phyloP scores from a whole-genome alignment of 202 grass and related monocot genomes.

The Hordeum pubiflorum region DNA sequence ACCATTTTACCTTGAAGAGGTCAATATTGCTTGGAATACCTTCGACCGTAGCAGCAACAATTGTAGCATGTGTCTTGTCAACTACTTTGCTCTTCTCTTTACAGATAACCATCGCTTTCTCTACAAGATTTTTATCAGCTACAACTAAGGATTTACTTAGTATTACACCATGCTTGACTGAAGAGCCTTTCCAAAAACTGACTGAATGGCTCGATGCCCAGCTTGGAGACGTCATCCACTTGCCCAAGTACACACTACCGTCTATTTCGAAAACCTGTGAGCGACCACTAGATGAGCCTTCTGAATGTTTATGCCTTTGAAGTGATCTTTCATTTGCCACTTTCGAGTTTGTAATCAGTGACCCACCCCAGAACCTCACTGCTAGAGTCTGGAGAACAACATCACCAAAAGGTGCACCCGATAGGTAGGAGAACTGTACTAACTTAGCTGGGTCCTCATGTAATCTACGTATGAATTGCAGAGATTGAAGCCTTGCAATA shows the following conservation, averaged over 20 bases:
- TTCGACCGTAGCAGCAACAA: slow-evolving; percentile 92
- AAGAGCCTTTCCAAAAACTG: slow-evolving; percentile 77
- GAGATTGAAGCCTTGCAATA: slow-evolving; percentile 84
- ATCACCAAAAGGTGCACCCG: slow-evolving; percentile 61
- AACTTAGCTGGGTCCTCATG: slow-evolving; percentile 78
- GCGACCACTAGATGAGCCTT: slow-evolving; percentile 40
- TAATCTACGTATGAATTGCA: slow-evolving; percentile 81
- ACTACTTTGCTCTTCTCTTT: slow-evolving; percentile 76
- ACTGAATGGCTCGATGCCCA: slow-evolving; percentile 65
- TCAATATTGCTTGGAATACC: slow-evolving; percentile 99
- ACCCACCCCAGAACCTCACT: slow-evolving; percentile 84
- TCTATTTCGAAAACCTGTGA: slow-evolving; percentile 72
- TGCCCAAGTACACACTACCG: slow-evolving; percentile 77
- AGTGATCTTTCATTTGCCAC: slow-evolving; percentile 28
- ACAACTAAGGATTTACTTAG: slow-evolving; percentile 89
- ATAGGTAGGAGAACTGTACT: slow-evolving; percentile 83
- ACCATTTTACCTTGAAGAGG: slow-evolving; percentile 87
- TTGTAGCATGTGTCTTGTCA: slow-evolving; percentile 79
- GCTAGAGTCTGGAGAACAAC: slow-evolving; percentile 87
- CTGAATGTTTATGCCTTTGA: slow-evolving; percentile 54
- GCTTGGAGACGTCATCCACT: slow-evolving; percentile 85
- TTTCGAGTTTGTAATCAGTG: slow-evolving; percentile 49
- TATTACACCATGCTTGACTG: slow-evolving; percentile 62
- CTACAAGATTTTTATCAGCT: slow-evolving; percentile 73
- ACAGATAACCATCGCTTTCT: slow-evolving; percentile 61